phyloP scores from a whole-genome alignment of 306 rosid genomes.

The Cyclanthera cordifolia region DNA sequence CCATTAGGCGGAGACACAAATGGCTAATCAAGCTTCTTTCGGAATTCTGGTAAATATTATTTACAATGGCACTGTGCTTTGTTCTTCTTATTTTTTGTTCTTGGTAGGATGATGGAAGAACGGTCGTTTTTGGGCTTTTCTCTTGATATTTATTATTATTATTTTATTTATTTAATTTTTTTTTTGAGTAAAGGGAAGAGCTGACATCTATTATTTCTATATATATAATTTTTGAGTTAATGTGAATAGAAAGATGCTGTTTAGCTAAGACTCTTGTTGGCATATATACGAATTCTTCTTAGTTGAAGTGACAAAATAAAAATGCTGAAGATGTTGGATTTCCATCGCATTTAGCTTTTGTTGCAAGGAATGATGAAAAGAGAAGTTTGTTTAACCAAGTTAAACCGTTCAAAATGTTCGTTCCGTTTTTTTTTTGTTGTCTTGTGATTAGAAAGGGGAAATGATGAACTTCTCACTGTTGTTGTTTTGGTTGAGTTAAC shows the following conservation, averaged over 20 bases:
- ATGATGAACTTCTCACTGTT: neutral
- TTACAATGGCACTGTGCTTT: too few relatives aligned
- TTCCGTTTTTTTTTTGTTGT: neutral
- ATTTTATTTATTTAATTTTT: too few relatives aligned
- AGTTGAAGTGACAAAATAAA: neutral
- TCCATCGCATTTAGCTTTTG: neutral
- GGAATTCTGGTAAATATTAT: too few relatives aligned
- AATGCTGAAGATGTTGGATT: neutral
- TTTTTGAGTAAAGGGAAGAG: too few relatives aligned
- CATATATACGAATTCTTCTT: too few relatives aligned
- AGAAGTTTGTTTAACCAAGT: neutral
- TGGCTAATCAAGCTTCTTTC: too few relatives aligned
- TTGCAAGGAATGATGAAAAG: neutral
- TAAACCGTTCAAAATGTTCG: neutral
- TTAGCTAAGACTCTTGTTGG: too few relatives aligned
- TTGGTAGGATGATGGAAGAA: neutral
- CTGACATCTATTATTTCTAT: too few relatives aligned
- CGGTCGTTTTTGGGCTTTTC: neutral
- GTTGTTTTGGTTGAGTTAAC: neutral
- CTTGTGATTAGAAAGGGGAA: neutral
- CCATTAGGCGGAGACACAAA: too few relatives aligned
- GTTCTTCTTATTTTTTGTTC: neutral
- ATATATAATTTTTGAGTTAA: too few relatives aligned
- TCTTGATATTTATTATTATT: too few relatives aligned
- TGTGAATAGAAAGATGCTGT: too few relatives aligned